phyloP scores from a whole-genome alignment of 2,329 filamentous ascomycete genomes.

The Trichoderma harzianum region DNA sequence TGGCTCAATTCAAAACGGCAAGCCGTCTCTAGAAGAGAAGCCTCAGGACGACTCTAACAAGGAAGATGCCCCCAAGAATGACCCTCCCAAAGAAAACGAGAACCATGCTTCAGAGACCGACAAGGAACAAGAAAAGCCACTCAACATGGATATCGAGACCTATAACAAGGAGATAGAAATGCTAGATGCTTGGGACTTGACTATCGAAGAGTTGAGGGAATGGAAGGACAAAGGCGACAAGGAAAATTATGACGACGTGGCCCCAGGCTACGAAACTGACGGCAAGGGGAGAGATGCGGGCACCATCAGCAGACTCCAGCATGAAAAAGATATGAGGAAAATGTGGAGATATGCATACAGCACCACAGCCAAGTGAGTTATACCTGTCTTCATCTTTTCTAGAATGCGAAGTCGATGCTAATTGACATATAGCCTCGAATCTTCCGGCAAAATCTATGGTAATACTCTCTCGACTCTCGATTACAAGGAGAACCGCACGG shows the following conservation, averaged over 20 bases:
- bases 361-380: constrained; percentile 40
- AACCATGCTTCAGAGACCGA: not conserved
- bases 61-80: not conserved
- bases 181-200: constrained; percentile 32
- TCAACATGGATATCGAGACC: constrained; percentile 21
- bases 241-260: constrained; percentile 35
- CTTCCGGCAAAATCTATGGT: constrained; percentile 54
- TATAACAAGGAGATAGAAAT: constrained; percentile 18
- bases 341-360: constrained; percentile 41
- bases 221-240: constrained; percentile 36
- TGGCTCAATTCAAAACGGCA: constrained; percentile 14
- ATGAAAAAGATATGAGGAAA: constrained; percentile 43
- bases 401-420: not conserved
- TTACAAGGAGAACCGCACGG: constrained; percentile 37
- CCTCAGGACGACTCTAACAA: not conserved
- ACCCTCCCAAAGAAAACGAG: not conserved
- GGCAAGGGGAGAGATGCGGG: constrained; percentile 33
- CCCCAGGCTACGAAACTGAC: constrained; percentile 37
- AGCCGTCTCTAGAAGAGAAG: not conserved
- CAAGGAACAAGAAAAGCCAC: constrained; percentile 18
- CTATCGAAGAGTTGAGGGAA: constrained; percentile 34
- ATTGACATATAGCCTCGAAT: constrained; percentile 36
- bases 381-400: no score
- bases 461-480: constrained; percentile 50
- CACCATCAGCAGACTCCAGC: constrained; percentile 34